Base-by-base conservation (phyloP, 768 basidiomycete genomes). In the Lactarius vividus region DNA sequence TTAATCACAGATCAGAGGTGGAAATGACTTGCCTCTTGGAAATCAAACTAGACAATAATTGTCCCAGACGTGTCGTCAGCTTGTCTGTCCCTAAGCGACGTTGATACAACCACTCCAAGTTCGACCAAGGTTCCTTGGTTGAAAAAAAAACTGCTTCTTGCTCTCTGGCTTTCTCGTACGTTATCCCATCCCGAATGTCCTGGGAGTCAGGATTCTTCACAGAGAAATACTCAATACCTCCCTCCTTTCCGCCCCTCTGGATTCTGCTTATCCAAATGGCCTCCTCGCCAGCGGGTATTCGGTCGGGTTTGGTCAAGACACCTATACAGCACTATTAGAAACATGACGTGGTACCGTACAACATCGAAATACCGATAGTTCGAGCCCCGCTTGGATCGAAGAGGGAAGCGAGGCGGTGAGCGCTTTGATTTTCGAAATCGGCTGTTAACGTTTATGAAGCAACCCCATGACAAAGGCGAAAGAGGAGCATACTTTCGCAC, bases 391-490 rank as follows among this genome's bases (percentile, higher is more conserved):
- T 75, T 0, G 86, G 84, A 68, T 92, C 89, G 52, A 82, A 75
- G 16, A 76, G 61, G 70, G 85, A 85, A 0, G 88, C 84, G 0
- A 92, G 75, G 26, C 82, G 77, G 66, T 88, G 85, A 0, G 90
- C 89, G 0, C 88, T 88, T 73, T 92, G 90, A 57, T 90, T 93
- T 69, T 91, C 87, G 33, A 89, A 89, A 67, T 93, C 90, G 61
- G 89, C 91, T 92, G 60, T 4, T 8, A 31, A 53, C 56, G 6
- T 26, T 46, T 15, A 39, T 33, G 15, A n/a, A 9, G 6, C 7
- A 13, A 15, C 5, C 15, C 2, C 16, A 57, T 10, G 23, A 62
- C 37, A 26, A 10, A 58, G 42, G 37, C n/a, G n/a, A 35, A 7
- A n/a, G 4, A 13, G 53, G 15, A n/a, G 26, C 82, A 62, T 63